Base-by-base conservation (phyloP, 1,284 basidiomycete genomes). In the Puccinia horiana region DNA sequence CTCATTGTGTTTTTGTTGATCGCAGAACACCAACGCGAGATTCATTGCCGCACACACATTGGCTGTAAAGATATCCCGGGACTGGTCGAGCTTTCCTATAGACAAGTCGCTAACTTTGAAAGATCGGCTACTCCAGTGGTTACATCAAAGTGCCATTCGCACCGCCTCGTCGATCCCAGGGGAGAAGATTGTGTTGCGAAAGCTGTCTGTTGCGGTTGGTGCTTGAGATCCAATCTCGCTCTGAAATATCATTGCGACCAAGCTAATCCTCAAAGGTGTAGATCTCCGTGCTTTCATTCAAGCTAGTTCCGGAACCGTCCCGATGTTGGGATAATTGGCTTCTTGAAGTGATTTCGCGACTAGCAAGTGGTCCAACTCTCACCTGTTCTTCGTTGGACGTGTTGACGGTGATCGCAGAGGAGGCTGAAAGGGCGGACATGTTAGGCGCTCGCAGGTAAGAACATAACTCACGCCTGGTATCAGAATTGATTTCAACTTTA, bases 21-120 rank as follows among this genome's bases (percentile, higher is more conserved):
- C 29, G 4, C 44, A 81, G 73, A 44, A 85, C 52, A 63, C 81
- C 32, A 83, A 84, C 47, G 63, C 83, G 11, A 83, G 85, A 49
- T 86, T 86, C 83, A 86, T 86, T 69, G 86, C 83, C 20, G 85
- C 85, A 9, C 82, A 83, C 42, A 85, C 85, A 0, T 69, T 86
- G 35, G 82, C 84, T 35, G 76, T 83, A 54, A 85, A 85, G 58
- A 83, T 86, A 79, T 40, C 83, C 14, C 79, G 84, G 32, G 82
- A 83, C 54, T 85, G 84, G 83, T 74, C 81, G 20, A 47, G 77
- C 14, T 76, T 86, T n/a, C 76, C 83, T 1, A n/a, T 18, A 69
- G 65, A 69, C 20, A 20, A 58, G 42, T 70, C 74, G 70, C 35
- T 35, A 1, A 49, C 32, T 18, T 82, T 86, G 29, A 85, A 85